A percentile compares a stretch with the other conserved stretches of the same genome.
Conservation (phyloP, 768 basidiomycete genomes). For the Royoungia palumana region DNA sequence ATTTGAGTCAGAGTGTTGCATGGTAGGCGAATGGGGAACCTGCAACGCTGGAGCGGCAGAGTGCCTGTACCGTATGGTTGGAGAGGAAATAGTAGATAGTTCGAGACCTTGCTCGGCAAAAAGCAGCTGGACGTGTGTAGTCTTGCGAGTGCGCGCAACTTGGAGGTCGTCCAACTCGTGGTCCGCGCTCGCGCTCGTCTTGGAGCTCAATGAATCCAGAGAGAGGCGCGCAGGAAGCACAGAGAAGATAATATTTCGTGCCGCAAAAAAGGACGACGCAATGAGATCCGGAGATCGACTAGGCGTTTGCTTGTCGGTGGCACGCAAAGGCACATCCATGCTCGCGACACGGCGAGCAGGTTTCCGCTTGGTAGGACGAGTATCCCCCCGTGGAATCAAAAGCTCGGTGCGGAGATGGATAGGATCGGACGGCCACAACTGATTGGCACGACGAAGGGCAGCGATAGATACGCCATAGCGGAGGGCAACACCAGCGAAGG, state of each 20-base stretch:
- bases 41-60: not conserved
- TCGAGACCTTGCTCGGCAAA: slow-evolving; percentile 11
- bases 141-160: not conserved
- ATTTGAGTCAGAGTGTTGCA: not conserved
- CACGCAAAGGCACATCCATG: not conserved
- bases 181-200: slow-evolving; percentile 25
- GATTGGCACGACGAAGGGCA: slow-evolving; percentile 82
- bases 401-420: slow-evolving; percentile 84
- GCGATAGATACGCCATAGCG: slow-evolving; percentile 85
- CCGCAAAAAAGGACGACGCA: slow-evolving; percentile 16
- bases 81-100: slow-evolving; percentile 11
- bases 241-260: slow-evolving; percentile 23
- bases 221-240: slow-evolving; percentile 28
- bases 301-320: slow-evolving; percentile 1
- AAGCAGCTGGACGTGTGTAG: not conserved
- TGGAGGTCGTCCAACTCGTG: slow-evolving; percentile 26
- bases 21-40: not conserved
- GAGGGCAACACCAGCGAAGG: slow-evolving; percentile 82
- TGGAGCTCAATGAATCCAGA: slow-evolving; percentile 30
- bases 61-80: not conserved
- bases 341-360: not conserved
- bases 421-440: slow-evolving; percentile 90
- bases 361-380: slow-evolving; percentile 5
- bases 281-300: slow-evolving; percentile 6
- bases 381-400: slow-evolving; percentile 56